Conservation (phyloP, 1,139 yeast genomes). For the Citeromyces hawaiiensis region DNA sequence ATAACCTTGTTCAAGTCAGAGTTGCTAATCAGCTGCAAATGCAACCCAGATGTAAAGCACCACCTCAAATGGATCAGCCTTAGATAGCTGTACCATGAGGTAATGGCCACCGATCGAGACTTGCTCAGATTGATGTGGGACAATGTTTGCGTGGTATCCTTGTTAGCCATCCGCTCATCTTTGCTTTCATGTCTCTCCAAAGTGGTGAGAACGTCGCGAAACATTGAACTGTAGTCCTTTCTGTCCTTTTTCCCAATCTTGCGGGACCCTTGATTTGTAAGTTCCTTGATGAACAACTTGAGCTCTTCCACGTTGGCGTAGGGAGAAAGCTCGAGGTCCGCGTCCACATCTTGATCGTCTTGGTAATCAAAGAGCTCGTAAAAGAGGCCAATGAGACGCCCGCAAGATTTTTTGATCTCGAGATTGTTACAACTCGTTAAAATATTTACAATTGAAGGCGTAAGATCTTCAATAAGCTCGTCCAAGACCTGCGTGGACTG, state of each 20-base stretch:
- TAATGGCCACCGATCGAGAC: slow-evolving; percentile 43
- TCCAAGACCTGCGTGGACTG: slow-evolving; percentile 21
- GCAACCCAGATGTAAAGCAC: slow-evolving; percentile 22
- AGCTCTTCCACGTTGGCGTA: slow-evolving; percentile 46
- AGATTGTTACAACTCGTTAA: slow-evolving; percentile 22
- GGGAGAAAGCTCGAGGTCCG: slow-evolving; percentile 33
- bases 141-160: no score
- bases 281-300: slow-evolving; percentile 25
- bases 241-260: slow-evolving; percentile 50
- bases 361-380: slow-evolving; percentile 43
- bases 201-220: slow-evolving; percentile 46
- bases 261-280: slow-evolving; percentile 40
- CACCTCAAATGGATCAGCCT: slow-evolving; percentile 54
- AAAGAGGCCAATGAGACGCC: slow-evolving; percentile 45
- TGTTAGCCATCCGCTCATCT: slow-evolving; percentile 9
- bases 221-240: slow-evolving; percentile 44
- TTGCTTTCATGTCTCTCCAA: slow-evolving; percentile 28
- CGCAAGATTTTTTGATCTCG: slow-evolving; percentile 29
- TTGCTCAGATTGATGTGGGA: slow-evolving; percentile 27
- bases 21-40: slow-evolving; percentile 1
- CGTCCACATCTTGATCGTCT: slow-evolving; percentile 18
- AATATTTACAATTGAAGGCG: slow-evolving; percentile 24
- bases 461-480: slow-evolving; percentile 25
- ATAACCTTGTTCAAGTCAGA: no score
- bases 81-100: slow-evolving; percentile 53